Conservation (phyloP, 1,284 basidiomycete genomes). For the Puccinia polysora region DNA sequence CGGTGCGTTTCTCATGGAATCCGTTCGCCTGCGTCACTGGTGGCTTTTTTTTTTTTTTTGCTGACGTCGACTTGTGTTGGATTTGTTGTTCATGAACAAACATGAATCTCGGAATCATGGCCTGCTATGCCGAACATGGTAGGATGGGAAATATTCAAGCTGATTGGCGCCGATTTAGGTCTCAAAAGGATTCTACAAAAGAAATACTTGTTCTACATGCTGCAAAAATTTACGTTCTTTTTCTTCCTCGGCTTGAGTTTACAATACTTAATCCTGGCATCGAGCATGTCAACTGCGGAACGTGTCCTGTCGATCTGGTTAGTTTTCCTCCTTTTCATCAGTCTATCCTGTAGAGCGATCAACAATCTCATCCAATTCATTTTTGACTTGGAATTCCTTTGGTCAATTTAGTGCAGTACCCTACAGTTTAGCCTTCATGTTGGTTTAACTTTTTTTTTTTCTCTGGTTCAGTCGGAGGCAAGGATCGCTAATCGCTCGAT, state of each 20-base stretch:
- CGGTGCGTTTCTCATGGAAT: not conserved
- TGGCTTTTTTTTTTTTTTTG: no score
- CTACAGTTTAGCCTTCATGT: not conserved
- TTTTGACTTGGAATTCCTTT: not conserved
- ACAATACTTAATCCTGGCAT: constrained; percentile 28
- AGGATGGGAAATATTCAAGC: constrained; percentile 42
- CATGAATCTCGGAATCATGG: no score
- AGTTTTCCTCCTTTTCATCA: not conserved
- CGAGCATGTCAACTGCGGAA: constrained; percentile 3
- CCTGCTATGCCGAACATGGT: not conserved
- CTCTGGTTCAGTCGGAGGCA: not conserved
- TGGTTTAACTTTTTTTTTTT: not conserved
- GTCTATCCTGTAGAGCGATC: not conserved
- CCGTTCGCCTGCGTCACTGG: no score
- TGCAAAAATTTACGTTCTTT: constrained; percentile 41
- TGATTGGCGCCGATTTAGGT: constrained; percentile 28
- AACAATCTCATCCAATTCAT: not conserved
- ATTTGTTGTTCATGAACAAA: no score
- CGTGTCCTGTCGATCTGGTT: constrained; percentile 25
- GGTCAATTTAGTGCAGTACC: not conserved
- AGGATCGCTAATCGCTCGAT: not conserved
- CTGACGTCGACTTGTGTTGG: no score
- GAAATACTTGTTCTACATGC: constrained; percentile 39
- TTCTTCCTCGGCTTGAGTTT: constrained; percentile 39
- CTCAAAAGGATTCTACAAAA: constrained; percentile 22